Conservation (phyloP, 768 basidiomycete species). For the Obba rivulosa region DNA sequence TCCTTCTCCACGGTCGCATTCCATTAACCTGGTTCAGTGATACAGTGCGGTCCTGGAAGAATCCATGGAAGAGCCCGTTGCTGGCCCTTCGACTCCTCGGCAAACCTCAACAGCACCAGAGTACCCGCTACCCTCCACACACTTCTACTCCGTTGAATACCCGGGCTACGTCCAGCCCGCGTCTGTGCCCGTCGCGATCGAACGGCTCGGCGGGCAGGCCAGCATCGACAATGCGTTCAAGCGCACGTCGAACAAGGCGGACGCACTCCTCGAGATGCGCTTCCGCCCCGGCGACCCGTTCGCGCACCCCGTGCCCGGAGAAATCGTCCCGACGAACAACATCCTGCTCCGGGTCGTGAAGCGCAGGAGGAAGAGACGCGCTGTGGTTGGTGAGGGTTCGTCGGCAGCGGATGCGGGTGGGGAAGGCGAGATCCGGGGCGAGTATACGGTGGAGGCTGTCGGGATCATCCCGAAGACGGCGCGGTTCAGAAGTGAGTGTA, state of each 20-base stretch:
- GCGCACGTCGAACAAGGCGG: slow-evolving; percentile 54
- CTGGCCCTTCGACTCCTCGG: neutral
- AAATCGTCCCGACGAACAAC: slow-evolving; percentile 71
- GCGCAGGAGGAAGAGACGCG: slow-evolving; percentile 47
- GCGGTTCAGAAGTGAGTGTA: slow-evolving; percentile 78
- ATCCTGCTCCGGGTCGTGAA: slow-evolving; percentile 83
- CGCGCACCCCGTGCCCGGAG: slow-evolving; percentile 80
- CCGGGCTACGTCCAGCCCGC: slow-evolving; percentile 73
- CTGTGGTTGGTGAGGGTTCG: slow-evolving; percentile 11
- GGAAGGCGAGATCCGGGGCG: slow-evolving; percentile 36
- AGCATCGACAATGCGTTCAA: slow-evolving; percentile 75
- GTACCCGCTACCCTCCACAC: slow-evolving; percentile 45
- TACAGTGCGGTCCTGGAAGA: too few relatives aligned
- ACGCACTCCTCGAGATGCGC: slow-evolving; percentile 69
- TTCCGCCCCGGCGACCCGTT: slow-evolving; percentile 72
- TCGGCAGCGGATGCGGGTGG: slow-evolving; percentile 24
- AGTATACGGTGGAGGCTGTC: slow-evolving; percentile 69
- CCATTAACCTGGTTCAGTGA: too few relatives aligned
- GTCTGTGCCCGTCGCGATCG: slow-evolving; percentile 58
- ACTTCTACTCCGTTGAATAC: slow-evolving; percentile 83
- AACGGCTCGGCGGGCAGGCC: slow-evolving; percentile 63
- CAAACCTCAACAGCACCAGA: slow-evolving; percentile 25
- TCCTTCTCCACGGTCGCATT: too few relatives aligned
- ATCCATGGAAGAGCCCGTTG: neutral
- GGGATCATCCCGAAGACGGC: slow-evolving; percentile 80